phyloP scores from a whole-genome alignment of 2,329 filamentous ascomycete species.

The Hypomyces perniciosus region DNA sequence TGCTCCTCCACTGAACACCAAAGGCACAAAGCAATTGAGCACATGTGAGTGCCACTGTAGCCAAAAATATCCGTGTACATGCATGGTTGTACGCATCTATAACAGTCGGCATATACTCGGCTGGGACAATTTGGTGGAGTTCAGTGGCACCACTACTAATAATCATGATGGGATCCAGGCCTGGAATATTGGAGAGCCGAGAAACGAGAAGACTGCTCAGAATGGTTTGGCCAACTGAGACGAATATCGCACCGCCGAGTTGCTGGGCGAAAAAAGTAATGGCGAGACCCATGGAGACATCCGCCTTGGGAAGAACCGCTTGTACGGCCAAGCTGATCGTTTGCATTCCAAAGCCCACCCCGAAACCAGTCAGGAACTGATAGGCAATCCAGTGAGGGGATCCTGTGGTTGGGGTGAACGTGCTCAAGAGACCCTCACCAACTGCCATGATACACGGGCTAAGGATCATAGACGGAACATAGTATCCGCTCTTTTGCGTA shows the following conservation, averaged over 20 bases:
- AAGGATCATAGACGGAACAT: conserved; percentile 50
- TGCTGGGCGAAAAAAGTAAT: conserved; percentile 54
- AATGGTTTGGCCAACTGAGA: conserved; percentile 50
- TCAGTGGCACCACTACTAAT: conserved; percentile 52
- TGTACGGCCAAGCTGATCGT: conserved; percentile 51
- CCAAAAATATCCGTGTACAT: conserved; percentile 57
- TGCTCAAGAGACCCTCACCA: conserved; percentile 53
- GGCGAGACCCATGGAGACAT: conserved; percentile 50
- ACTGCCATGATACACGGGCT: conserved; percentile 44
- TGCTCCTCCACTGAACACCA: conserved; percentile 60
- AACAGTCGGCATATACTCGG: conserved; percentile 46
- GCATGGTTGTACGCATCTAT: conserved; percentile 60
- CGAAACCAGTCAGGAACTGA: conserved; percentile 54
- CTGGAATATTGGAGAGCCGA: conserved; percentile 34
- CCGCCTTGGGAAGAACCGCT: conserved; percentile 44
- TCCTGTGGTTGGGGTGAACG: conserved; percentile 41
- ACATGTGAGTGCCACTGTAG: conserved; percentile 50
- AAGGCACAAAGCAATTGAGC: conserved; percentile 51
- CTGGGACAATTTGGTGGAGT: conserved; percentile 47
- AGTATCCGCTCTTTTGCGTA: conserved; percentile 53
- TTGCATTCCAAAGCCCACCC: conserved; percentile 55
- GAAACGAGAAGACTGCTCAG: conserved; percentile 42
- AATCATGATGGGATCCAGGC: conserved; percentile 37
- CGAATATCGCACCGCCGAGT: conserved; percentile 53
- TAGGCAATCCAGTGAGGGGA: conserved; percentile 53